These are phyloP conservation scores for Zygoascus hellenicus DNA, from an alignment of 1,139 yeast species.

Conservation along the genomic window DNA sequence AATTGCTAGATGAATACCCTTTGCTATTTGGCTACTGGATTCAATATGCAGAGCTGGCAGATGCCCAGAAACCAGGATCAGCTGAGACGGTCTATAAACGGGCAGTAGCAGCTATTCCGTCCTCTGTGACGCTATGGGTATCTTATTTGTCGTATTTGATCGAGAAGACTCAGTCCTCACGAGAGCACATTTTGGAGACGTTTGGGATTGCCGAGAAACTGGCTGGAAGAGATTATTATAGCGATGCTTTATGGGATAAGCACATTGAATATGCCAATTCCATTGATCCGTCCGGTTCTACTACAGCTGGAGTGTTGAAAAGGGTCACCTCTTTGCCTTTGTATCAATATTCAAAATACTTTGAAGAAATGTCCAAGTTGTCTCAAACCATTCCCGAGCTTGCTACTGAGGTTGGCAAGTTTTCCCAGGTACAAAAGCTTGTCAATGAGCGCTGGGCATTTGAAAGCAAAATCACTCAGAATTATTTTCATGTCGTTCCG, in stretches of 20 bases:
- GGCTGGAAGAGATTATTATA: constrained; percentile 68
- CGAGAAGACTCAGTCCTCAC: constrained; percentile 8
- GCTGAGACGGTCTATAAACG: constrained; percentile 55
- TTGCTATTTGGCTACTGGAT: constrained; percentile 75
- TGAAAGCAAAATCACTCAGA: constrained; percentile 52
- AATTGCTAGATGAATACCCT: constrained; percentile 63
- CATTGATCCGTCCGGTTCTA: constrained; percentile 25
- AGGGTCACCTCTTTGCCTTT: constrained; percentile 62
- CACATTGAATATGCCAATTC: constrained; percentile 56
- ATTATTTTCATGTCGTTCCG: constrained; percentile 46
- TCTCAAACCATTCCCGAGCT: constrained; percentile 21
- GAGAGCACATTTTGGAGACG: constrained; percentile 23
- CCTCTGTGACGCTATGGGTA: constrained; percentile 72
- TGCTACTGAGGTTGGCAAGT: constrained; percentile 40
- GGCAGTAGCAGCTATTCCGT: constrained; percentile 48
- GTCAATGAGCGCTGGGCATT: constrained; percentile 56
- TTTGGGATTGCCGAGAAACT: constrained; percentile 57
- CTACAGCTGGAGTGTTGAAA: constrained; percentile 19
- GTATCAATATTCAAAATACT: constrained; percentile 65
- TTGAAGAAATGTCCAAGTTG: constrained; percentile 28
- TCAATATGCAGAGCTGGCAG: constrained; percentile 52
- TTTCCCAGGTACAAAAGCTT: constrained; percentile 55
- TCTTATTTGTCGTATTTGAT: constrained; percentile 51
- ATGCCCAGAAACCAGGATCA: constrained; percentile 43
- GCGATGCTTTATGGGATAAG: constrained; percentile 70